Percentiles rank a stretch among this genome's conserved stretches.
Evolutionary conservation across 495 filamentous ascomycete genomes (phyloP).

Genomic region (Endocarpon pusillum): DNA sequence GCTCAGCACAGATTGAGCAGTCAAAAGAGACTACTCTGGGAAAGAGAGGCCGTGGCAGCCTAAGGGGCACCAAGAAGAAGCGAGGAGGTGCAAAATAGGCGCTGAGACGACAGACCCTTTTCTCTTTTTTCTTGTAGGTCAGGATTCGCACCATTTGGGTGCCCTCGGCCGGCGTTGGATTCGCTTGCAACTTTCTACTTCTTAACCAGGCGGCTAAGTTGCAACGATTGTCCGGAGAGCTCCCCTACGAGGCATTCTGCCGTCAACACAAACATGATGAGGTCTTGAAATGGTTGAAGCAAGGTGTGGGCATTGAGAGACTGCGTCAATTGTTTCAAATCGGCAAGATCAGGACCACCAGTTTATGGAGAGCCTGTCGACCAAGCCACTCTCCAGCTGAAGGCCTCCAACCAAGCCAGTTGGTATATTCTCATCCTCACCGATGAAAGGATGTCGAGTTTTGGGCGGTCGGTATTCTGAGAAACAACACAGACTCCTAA

Average conservation of each 20-base stretch:
- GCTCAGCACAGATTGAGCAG: too few relatives aligned
- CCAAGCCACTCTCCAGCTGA: not conserved
- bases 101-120: too few relatives aligned
- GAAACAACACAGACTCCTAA: too few relatives aligned
- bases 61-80: too few relatives aligned
- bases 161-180: too few relatives aligned
- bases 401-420: not conserved
- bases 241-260: not conserved
- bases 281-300: not conserved
- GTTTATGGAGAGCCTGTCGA: not conserved
- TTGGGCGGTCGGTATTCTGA: too few relatives aligned
- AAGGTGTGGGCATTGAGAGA: not conserved
- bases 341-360: not conserved
- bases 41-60: too few relatives aligned
- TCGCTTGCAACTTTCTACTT: too few relatives aligned
- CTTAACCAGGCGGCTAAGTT: not conserved
- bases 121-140: too few relatives aligned
- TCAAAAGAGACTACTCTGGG: too few relatives aligned
- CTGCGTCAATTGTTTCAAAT: not conserved
- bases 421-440: not conserved
- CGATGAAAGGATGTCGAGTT: not conserved
- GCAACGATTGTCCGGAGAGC: not conserved
- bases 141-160: too few relatives aligned
- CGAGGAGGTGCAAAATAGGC: too few relatives aligned
- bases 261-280: conserved; percentile 1